Conservation (phyloP, 2,329 filamentous ascomycete species). For the Colletotrichum neosansevieriae region DNA sequence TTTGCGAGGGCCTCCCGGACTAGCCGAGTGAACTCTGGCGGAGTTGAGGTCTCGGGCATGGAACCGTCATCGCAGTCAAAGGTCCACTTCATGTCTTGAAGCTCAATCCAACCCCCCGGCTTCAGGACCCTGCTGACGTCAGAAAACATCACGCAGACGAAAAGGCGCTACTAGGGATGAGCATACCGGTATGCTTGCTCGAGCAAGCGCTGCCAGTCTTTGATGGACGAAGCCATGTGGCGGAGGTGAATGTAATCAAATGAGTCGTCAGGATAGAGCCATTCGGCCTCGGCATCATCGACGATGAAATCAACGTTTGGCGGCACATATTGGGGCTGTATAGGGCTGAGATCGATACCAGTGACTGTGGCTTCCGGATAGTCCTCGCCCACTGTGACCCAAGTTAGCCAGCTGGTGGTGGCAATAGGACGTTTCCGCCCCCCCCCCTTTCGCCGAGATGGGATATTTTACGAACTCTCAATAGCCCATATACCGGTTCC, state of each 20-base stretch:
- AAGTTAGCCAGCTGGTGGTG: not conserved
- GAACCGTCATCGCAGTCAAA: conserved; percentile 57
- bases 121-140: conserved; percentile 25
- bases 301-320: conserved; percentile 56
- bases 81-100: conserved; percentile 56
- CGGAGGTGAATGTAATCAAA: conserved; percentile 73
- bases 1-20: conserved; percentile 65
- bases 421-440: no score
- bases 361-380: conserved; percentile 63
- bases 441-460: no score
- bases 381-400: conserved; percentile 61
- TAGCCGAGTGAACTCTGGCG: conserved; percentile 53
- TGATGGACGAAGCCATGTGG: conserved; percentile 66
- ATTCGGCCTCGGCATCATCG: conserved; percentile 49
- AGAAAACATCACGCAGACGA: conserved; percentile 42
- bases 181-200: conserved; percentile 41
- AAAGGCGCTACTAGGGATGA: conserved; percentile 55
- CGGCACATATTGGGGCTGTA: conserved; percentile 42
- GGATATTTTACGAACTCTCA: conserved; percentile 53
- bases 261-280: conserved; percentile 53
- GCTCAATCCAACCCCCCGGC: conserved; percentile 59
- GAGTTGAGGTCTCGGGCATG: conserved; percentile 42
- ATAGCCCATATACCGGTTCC: conserved; percentile 72
- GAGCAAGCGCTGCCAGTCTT: conserved; percentile 58
- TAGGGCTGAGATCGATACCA: conserved; percentile 44